Conservation (phyloP, 371 early-diverging fungal genomes). For the Scutellospora calospora region DNA sequence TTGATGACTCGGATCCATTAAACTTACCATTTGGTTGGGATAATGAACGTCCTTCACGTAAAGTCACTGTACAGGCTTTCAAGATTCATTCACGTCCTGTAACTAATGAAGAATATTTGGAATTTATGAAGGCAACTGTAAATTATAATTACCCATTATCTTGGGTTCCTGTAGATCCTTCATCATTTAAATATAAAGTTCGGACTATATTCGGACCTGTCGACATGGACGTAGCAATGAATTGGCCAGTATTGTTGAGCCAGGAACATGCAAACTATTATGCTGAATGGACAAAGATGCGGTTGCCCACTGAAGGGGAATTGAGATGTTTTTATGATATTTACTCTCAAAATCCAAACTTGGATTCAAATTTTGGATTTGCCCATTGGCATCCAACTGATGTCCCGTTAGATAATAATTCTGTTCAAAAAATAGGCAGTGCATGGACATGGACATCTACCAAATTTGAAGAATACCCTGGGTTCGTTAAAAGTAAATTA, state of each 20-base stretch:
- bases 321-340: slow-evolving; percentile 51
- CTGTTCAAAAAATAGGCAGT: slow-evolving; percentile 64
- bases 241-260: slow-evolving; percentile 85
- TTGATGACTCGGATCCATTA: slow-evolving; percentile 48
- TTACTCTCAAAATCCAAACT: not conserved
- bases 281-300: slow-evolving; percentile 61
- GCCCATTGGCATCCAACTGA: slow-evolving; percentile 67
- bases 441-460: slow-evolving; percentile 92
- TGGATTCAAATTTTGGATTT: slow-evolving; percentile 13
- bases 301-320: slow-evolving; percentile 78
- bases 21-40: slow-evolving; percentile 84
- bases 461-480: slow-evolving; percentile 61
- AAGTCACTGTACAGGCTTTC: slow-evolving; percentile 58
- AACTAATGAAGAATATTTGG: slow-evolving; percentile 79
- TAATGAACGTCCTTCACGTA: slow-evolving; percentile 76
- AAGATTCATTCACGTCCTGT: slow-evolving; percentile 82
- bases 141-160: slow-evolving; percentile 54
- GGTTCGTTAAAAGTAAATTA: slow-evolving; percentile 67
- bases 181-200: slow-evolving; percentile 51
- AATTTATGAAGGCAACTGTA: slow-evolving; percentile 59
- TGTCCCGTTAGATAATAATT: slow-evolving; percentile 50
- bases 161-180: slow-evolving; percentile 54
- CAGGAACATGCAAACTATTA: slow-evolving; percentile 75
- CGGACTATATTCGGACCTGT: slow-evolving; percentile 75
- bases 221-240: slow-evolving; percentile 56